These are phyloP conservation scores for Heritiera fomes DNA, from an alignment of 345 rosid species.

Conservation along the genomic window DNA sequence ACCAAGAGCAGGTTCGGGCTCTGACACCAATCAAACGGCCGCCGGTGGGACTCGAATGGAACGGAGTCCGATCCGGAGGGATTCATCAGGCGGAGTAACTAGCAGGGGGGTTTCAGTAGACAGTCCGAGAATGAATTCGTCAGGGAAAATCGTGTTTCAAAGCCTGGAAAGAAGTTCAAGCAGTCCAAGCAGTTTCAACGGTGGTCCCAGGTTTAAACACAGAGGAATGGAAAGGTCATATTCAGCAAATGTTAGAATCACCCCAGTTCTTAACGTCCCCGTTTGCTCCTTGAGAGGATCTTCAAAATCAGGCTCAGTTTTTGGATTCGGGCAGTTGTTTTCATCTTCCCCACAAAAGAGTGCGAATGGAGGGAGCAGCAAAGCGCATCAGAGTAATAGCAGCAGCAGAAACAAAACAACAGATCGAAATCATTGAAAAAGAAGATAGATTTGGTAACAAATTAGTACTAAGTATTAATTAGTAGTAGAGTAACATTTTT, in stretches of 20 bases:
- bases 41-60: slow-evolving; percentile 36
- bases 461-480: slow-evolving; percentile 12
- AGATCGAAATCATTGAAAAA: slow-evolving; percentile 27
- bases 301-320: slow-evolving; percentile 53
- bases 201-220: slow-evolving; percentile 75
- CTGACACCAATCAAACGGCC: slow-evolving; percentile 24
- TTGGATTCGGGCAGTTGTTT: slow-evolving; percentile 57
- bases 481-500: slow-evolving; percentile 18
- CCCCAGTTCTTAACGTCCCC: slow-evolving; percentile 75
- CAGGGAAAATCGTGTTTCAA: slow-evolving; percentile 91
- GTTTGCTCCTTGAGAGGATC: slow-evolving; percentile 63
- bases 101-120: slow-evolving; percentile 76
- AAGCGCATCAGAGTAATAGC: slow-evolving; percentile 30
- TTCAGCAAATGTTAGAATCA: slow-evolving; percentile 72
- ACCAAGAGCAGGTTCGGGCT: slow-evolving; percentile 33
- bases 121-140: slow-evolving; percentile 91
- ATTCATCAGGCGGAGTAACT: slow-evolving; percentile 36
- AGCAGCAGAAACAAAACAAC: slow-evolving; percentile 31
- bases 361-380: slow-evolving; percentile 25
- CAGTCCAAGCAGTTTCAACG: slow-evolving; percentile 93
- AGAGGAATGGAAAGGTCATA: slow-evolving; percentile 91
- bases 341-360: slow-evolving; percentile 53
- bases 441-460: slow-evolving; percentile 21
- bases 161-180: slow-evolving; percentile 93
- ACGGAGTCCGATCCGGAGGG: slow-evolving; percentile 63